phyloP scores from a whole-genome alignment of 352 stramenopile species.

The Globisporangium abappressorium region DNA sequence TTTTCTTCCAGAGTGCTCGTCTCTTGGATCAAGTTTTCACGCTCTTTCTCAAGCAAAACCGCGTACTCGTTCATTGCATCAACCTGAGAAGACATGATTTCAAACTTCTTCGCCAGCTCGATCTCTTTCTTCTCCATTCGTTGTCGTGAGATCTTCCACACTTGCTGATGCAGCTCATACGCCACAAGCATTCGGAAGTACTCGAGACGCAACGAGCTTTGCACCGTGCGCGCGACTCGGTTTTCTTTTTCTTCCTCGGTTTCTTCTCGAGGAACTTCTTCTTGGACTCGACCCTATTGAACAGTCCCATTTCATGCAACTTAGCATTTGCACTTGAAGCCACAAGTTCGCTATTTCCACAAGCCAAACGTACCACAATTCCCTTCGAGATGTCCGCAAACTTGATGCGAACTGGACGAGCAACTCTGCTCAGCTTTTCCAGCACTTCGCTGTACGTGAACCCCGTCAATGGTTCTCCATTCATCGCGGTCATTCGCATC shows the following conservation, averaged over 20 bases:
- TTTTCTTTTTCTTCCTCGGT: constrained; percentile 70
- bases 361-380: constrained; percentile 55
- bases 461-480: constrained; percentile 65
- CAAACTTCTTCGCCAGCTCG: constrained; percentile 56
- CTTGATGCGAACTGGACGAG: constrained; percentile 72
- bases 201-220: constrained; percentile 65
- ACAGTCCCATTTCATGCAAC: background rate
- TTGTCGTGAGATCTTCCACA: constrained; percentile 59
- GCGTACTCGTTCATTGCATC: constrained; percentile 41
- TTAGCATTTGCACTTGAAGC: background rate
- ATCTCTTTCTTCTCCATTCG: constrained; percentile 45
- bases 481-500: constrained; percentile 85
- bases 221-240: constrained; percentile 46
- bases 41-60: constrained; percentile 54
- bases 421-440: constrained; percentile 64
- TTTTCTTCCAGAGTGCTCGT: constrained; percentile 44
- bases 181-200: constrained; percentile 78
- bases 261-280: constrained; percentile 57
- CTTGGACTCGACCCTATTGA: constrained; percentile 51
- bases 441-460: constrained; percentile 82
- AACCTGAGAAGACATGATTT: constrained; percentile 48
- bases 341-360: background rate
- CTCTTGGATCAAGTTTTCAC: constrained; percentile 53
- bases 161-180: constrained; percentile 73
- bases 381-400: constrained; percentile 81